Evolutionary conservation across 176 grass and related monocot species (phyloP).

Genomic region (Bonia amplexicaulis): DNA sequence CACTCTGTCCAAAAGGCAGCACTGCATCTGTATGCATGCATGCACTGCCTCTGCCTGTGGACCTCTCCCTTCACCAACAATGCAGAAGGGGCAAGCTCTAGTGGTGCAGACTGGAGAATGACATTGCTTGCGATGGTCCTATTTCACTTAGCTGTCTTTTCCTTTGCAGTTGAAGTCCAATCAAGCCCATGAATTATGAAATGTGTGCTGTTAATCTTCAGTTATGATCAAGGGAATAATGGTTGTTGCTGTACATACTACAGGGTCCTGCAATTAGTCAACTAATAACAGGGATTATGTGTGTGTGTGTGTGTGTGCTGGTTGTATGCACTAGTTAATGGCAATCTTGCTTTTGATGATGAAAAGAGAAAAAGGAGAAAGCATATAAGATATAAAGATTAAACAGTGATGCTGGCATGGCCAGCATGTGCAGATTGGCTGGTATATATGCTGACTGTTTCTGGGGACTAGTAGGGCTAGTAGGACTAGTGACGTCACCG

Average conservation of each 20-base stretch:
- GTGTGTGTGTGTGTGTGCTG: not conserved
- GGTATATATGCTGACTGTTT: not conserved
- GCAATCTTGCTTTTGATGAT: not conserved
- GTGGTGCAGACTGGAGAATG: conserved; percentile 9
- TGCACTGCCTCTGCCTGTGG: conserved; percentile 10
- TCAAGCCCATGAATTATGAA: not conserved
- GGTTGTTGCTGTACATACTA: not conserved
- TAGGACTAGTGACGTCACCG: not conserved
- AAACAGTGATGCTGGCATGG: not conserved
- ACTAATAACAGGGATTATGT: not conserved
- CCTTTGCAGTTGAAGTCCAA: not conserved
- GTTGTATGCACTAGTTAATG: not conserved
- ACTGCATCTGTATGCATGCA: not conserved
- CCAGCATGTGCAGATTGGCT: conserved; percentile 4
- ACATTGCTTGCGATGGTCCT: conserved; percentile 24
- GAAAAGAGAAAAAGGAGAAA: not conserved
- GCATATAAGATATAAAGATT: not conserved
- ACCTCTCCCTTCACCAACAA: not conserved
- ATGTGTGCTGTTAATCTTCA: not conserved
- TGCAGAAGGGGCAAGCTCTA: not conserved
- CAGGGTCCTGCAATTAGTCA: not conserved
- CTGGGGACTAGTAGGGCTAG: not conserved
- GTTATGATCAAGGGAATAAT: not conserved
- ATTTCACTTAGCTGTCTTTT: not conserved
- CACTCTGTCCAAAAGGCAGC: conserved; percentile 6